Evolutionary conservation across 768 basidiomycete genomes (phyloP).

Genomic region (Leccinum subtestaceum): DNA sequence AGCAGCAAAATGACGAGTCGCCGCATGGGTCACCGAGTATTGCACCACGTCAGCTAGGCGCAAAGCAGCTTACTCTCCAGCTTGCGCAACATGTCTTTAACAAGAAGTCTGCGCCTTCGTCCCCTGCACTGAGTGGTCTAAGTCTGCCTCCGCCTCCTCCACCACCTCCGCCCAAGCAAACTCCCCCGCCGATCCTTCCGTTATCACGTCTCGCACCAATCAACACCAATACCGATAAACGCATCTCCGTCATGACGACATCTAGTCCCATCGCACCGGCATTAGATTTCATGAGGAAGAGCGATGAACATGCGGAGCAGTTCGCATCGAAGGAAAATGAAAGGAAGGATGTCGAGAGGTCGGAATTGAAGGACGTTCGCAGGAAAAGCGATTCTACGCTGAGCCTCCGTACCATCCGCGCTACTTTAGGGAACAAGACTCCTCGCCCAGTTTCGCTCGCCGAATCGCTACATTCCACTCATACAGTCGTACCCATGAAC

Average conservation of each 20-base stretch:
- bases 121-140: conserved; percentile 32
- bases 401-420: conserved; percentile 69
- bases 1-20: conserved; percentile 19
- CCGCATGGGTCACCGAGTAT: conserved; percentile 9
- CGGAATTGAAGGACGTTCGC: conserved; percentile 65
- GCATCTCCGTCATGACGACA: conserved; percentile 49
- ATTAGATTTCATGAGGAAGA: conserved; percentile 49
- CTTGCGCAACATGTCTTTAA: conserved; percentile 49
- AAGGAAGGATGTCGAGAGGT: conserved; percentile 33
- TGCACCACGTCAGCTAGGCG: conserved; percentile 25
- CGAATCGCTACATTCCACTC: conserved; percentile 70
- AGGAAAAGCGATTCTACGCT: conserved; percentile 83
- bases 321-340: conserved; percentile 23
- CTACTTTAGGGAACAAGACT: conserved; percentile 46
- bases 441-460: conserved; percentile 77
- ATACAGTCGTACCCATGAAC: conserved; percentile 65
- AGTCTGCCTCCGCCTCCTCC: conserved; percentile 35
- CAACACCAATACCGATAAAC: conserved; percentile 34
- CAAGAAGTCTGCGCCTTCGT: conserved; percentile 34
- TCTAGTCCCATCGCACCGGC: conserved; percentile 59
- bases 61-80: conserved; percentile 38
- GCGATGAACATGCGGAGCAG: conserved; percentile 33
- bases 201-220: conserved; percentile 25
- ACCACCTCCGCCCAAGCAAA: conserved; percentile 40
- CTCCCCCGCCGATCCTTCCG: conserved; percentile 14